Base-by-base conservation (phyloP, 192 early-diverging fungal genomes). In the Dispira simplex region DNA sequence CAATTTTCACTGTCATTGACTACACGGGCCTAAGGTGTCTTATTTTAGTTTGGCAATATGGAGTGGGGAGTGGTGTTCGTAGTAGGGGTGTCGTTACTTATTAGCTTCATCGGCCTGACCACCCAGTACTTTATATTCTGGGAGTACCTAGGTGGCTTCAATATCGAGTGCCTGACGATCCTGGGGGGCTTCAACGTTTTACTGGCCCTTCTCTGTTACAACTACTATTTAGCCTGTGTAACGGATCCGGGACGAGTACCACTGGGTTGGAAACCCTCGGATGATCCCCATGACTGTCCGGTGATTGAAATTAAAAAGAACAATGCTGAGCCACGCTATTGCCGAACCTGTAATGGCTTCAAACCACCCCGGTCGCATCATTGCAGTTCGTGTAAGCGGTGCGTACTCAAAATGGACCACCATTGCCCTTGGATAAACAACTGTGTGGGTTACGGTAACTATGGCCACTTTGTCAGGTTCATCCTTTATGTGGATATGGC, bases 361-460 rank as follows among this genome's bases (percentile, higher is more conserved):
- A 91, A 90, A 70, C 89, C 89, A 21, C 84, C 88, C 8, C 75
- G 89, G 55, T 70, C 85, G n/a, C 88, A 90, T 71, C 89, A 91
- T 66, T 91, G 89, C 65, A 67, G 79, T 10, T 74, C 77, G 43
- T 91, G 89, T 69, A 77, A 83, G 53, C 77, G 77, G 43, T 91
- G 89, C 76, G 80, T 90, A 43, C 80, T 91, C 57, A 88, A 85
- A 64, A 88, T 91, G 86, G 89, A 91, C 64, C 89, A 91, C 65
- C 89, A 91, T 67, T 91, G 89, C 53, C 93, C 92, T 9, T 98
- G 92, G 91, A 83, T 93, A 66, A 79, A 85, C 73, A 85, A 92
- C 71, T 93, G 91, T 70, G 75, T 97, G 59, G 86, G 88, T 53
- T 75, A 87, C 74, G 72, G 66, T 62, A 85, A 91, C 76, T 77